Evolutionary conservation across 2,329 filamentous ascomycete genomes (phyloP).

Genomic region (Fusarium tricinctum): DNA sequence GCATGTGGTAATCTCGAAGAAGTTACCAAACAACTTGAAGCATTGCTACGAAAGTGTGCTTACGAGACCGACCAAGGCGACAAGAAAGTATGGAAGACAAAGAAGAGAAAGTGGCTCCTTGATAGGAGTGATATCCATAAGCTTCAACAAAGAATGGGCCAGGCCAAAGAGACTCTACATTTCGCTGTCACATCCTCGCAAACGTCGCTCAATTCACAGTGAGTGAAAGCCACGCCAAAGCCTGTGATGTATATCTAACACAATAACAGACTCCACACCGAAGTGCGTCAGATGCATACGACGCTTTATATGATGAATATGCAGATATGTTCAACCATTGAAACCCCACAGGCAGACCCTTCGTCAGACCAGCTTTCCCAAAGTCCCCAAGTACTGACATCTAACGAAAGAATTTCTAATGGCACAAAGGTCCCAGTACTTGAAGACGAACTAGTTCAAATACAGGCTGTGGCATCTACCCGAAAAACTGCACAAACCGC

Average conservation of each 20-base stretch:
- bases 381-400: rapidly evolving
- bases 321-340: no score
- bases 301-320: neutral
- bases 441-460: neutral
- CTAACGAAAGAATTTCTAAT: rapidly evolving
- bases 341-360: rapidly evolving
- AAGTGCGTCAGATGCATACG: conserved; percentile 4
- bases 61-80: neutral
- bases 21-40: conserved; percentile 5
- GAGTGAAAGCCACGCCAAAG: neutral
- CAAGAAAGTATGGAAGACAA: neutral
- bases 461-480: neutral
- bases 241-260: neutral
- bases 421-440: rapidly evolving
- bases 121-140: conserved; percentile 19
- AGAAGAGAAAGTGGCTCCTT: conserved; percentile 26
- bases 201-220: neutral
- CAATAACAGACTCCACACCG: conserved; percentile 1
- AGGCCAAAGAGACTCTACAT: conserved; percentile 13
- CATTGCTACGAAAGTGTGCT: conserved; percentile 8
- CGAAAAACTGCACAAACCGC: neutral
- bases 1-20: neutral
- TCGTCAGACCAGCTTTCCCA: neutral
- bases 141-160: conserved; percentile 11
- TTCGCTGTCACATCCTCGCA: conserved; percentile 13